Conservation (phyloP, 2,329 filamentous ascomycete species). For the Stachybotrys chlorohalonatus region DNA sequence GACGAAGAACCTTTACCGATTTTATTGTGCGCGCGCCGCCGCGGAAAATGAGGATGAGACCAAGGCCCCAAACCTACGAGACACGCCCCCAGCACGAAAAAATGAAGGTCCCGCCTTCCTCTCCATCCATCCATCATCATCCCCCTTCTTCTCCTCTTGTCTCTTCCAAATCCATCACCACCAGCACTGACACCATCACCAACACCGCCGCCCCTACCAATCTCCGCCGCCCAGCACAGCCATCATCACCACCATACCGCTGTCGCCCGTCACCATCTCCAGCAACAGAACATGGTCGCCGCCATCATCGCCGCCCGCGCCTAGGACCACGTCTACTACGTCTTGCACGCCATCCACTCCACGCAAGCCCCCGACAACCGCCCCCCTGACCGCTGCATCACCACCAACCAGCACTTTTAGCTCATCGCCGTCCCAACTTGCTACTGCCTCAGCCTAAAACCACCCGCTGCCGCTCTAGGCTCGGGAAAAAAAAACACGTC, state of each 20-base stretch:
- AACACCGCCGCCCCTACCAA: conserved; percentile 12
- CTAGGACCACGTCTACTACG: background rate
- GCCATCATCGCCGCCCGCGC: background rate
- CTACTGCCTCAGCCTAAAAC: background rate
- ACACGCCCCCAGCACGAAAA: conserved; percentile 20
- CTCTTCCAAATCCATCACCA: conserved; percentile 8
- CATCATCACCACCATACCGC: conserved; percentile 2
- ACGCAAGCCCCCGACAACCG: conserved; percentile 1
- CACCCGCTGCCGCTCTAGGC: background rate
- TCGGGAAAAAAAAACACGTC: background rate
- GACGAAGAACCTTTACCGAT: conserved; percentile 22
- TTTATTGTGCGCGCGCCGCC: conserved; percentile 28
- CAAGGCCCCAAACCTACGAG: conserved; percentile 27
- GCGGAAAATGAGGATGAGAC: conserved; percentile 31
- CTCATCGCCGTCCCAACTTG: conserved; percentile 1
- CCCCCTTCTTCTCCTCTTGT: conserved; percentile 12
- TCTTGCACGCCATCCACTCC: background rate
- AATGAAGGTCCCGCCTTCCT: conserved; percentile 18
- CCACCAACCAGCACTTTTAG: background rate
- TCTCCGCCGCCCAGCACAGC: conserved; percentile 12
- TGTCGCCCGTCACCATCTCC: conserved; percentile 7
- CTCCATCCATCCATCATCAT: conserved; percentile 9
- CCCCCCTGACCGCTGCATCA: conserved; percentile 3
- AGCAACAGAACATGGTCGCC: background rate
- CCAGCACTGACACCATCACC: conserved; percentile 9